phyloP scores from a whole-genome alignment of 805 yeast species.

The Saturnispora mendoncae region DNA sequence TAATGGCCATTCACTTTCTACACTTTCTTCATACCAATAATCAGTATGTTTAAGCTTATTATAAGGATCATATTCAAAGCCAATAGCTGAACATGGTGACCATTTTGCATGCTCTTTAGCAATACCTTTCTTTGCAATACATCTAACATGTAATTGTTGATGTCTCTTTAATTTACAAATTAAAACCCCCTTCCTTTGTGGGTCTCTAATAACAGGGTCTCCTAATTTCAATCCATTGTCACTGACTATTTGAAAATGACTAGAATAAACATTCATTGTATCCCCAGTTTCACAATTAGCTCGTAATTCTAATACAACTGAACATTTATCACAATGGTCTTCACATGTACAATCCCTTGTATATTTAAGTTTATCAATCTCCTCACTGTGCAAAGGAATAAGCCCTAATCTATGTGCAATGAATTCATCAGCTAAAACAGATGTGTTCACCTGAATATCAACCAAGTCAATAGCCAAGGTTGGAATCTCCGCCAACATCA shows the following conservation, averaged over 20 bases:
- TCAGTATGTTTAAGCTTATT: conserved; percentile 93
- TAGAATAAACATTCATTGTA: conserved; percentile 82
- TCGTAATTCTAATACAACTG: conserved; percentile 75
- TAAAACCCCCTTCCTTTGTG: conserved; percentile 72
- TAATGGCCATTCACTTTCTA: conserved; percentile 89
- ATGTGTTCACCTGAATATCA: conserved; percentile 85
- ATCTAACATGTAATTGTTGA: conserved; percentile 80
- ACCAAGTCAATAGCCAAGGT: conserved; percentile 94
- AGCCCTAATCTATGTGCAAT: conserved; percentile 90
- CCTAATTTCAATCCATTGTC: conserved; percentile 44
- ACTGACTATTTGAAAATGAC: conserved; percentile 50
- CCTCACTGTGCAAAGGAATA: conserved; percentile 77
- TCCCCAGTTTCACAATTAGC: conserved; percentile 83
- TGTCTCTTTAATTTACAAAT: conserved; percentile 86
- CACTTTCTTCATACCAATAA: conserved; percentile 89
- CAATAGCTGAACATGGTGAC: conserved; percentile 94
- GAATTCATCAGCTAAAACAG: conserved; percentile 95
- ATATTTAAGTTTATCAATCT: conserved; percentile 76
- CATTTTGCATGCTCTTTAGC: conserved; percentile 98
- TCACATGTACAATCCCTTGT: conserved; percentile 97
- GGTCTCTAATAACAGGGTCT: conserved; percentile 75
- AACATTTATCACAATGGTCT: conserved; percentile 91
- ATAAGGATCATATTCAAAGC: conserved; percentile 99
- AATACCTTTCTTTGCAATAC: conserved; percentile 96
- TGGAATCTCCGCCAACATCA: conserved; percentile 93